Evolutionary conservation across 345 rosid genomes (phyloP), one percentile per base, ranked within the genome.

Genomic region (Gossypium turneri): DNA sequence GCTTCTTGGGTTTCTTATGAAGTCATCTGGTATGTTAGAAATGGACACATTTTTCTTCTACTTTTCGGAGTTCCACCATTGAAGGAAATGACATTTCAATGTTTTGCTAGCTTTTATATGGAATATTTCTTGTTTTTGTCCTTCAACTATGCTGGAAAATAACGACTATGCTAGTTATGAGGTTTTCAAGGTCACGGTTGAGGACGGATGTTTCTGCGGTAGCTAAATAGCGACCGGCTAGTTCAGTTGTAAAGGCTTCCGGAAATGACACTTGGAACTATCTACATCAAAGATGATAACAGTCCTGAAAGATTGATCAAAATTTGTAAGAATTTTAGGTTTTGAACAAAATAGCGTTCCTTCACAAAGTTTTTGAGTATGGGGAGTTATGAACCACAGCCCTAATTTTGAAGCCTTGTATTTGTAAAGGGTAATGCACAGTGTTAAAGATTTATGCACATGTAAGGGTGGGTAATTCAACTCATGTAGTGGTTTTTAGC

Each of bases 61-160:
- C 20, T 68, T 79, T 63, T 58, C 4, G 60, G 65, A 58, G 24
- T 51, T 64, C 43, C n/a, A 29, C 34, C 47, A 12, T 3, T 1
- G 3, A 69, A 55, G 48, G 60, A 48, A 62, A 65, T 75, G 44
- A 74, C 67, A 34, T 57, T 20, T 60, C 75, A 58, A n/a, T 61
- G 7, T 34, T 62, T 7, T 62, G 45, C 22, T 29, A 16, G 45
- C 67, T 34, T 3, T 34, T 15, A 2, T 9, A 27, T 29, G 19
- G 65, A 29, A 60, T 2, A 60, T 27, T 13, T 12, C 16, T 60
- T 27, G n/a, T 27, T 60, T 13, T 52, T 17, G 57, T 6, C 16
- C 12, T 29, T 34, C 1, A n/a, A 38, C 10, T 41, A 48, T 67
- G 57, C 41, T 48, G 20, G 16, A 48, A 67, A 67, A 25, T 12